Conservation (phyloP, 345 rosid species). For the Combretum micranthum region DNA sequence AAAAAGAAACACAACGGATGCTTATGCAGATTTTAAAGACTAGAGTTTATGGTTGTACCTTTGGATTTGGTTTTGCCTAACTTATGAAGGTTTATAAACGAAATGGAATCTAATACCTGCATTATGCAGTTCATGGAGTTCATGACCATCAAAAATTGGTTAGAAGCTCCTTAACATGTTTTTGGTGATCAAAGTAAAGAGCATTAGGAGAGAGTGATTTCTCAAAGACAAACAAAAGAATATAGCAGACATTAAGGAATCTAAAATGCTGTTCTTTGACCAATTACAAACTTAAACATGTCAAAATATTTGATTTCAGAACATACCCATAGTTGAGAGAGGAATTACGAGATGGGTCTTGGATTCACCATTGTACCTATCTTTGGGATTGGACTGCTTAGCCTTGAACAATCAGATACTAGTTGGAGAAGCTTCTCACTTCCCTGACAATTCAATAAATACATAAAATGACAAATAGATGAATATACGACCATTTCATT, state of each 20-base stretch:
- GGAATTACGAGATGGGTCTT: constrained; percentile 11
- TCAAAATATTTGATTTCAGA: background rate
- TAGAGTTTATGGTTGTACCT: too few species aligned
- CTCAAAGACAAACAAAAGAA: background rate
- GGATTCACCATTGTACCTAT: constrained; percentile 15
- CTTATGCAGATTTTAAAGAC: too few species aligned
- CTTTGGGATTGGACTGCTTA: constrained; percentile 11
- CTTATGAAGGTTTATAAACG: background rate
- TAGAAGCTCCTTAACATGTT: too few species aligned
- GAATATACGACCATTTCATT: background rate
- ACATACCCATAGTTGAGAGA: constrained; percentile 3
- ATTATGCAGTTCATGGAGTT: too few species aligned
- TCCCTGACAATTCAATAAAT: constrained; percentile 40
- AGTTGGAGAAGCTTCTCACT: constrained; percentile 86
- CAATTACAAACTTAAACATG: background rate
- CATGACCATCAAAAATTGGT: too few species aligned
- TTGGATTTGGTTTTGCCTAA: too few species aligned
- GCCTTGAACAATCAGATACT: constrained; percentile 42
- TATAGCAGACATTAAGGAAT: background rate
- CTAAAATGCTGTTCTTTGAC: background rate
- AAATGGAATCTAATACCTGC: too few species aligned
- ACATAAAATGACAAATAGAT: background rate
- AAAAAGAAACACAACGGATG: too few species aligned
- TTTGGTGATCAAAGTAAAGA: too few species aligned
- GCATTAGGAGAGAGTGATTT: too few species aligned